Conservation (phyloP, 179 eudicot species). For the Sideroxylon spinosum region DNA sequence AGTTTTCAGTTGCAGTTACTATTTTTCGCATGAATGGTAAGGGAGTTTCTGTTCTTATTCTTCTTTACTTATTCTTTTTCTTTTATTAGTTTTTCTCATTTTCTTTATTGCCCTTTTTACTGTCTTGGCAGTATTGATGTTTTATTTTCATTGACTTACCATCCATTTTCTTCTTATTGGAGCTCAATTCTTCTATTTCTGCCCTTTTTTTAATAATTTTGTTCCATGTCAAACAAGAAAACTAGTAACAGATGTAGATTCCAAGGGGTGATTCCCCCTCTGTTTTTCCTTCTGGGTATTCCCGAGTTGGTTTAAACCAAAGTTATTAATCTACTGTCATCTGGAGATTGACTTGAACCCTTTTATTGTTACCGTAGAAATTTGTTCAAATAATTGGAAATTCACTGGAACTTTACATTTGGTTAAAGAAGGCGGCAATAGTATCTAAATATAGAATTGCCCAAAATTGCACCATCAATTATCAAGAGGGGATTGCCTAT, state of each 20-base stretch:
- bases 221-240: background rate
- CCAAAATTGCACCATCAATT: too few relatives aligned
- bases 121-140: background rate
- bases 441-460: too few relatives aligned
- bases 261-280: background rate
- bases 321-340: background rate
- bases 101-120: background rate
- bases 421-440: background rate
- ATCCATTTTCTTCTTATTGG: background rate
- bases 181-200: background rate
- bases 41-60: background rate
- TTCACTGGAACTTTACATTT: background rate
- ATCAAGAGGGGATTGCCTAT: too few relatives aligned
- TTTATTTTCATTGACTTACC: background rate
- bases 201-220: background rate
- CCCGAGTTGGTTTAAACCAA: background rate
- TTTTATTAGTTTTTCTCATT: background rate
- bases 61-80: background rate
- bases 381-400: background rate
- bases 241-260: too few relatives aligned
- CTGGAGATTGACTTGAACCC: background rate
- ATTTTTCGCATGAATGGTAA: background rate
- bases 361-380: background rate
- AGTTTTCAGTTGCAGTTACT: conserved; percentile 1
- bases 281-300: background rate